Evolutionary conservation across 169 alveolate species (phyloP).

Genomic region (Cryptosporidium baileyi): DNA sequence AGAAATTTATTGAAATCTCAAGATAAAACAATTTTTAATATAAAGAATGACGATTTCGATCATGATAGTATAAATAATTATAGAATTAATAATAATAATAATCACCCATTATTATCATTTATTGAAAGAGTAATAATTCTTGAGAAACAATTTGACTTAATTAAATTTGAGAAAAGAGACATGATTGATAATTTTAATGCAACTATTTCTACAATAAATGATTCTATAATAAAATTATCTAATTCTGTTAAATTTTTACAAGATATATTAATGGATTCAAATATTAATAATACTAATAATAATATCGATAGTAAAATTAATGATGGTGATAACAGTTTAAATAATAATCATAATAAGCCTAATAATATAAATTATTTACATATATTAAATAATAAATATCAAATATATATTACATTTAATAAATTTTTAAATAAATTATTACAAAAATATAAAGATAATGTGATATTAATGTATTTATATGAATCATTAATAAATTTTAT

Average conservation of each 20-base stretch:
- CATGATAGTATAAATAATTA: neutral
- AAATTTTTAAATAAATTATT: neutral
- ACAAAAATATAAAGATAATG: neutral
- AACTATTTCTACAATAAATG: neutral
- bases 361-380: neutral
- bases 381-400: neutral
- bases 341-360: neutral
- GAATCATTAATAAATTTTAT: neutral
- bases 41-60: neutral
- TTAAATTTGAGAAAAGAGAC: neutral
- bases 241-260: slow-evolving; percentile 32
- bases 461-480: too few relatives aligned
- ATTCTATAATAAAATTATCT: slow-evolving; percentile 8
- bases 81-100: neutral
- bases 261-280: slow-evolving; percentile 39
- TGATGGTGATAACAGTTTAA: neutral
- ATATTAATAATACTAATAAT: neutral
- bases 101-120: slow-evolving; percentile 46
- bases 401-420: neutral
- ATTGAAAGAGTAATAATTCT: slow-evolving; percentile 33
- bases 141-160: slow-evolving; percentile 8
- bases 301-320: neutral
- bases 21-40: neutral
- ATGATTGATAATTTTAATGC: slow-evolving; percentile 1
- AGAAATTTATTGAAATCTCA: neutral